phyloP scores from a whole-genome alignment of 225 moss, liverwort and hornwort species.

The Physcomitrellopsis africana region DNA sequence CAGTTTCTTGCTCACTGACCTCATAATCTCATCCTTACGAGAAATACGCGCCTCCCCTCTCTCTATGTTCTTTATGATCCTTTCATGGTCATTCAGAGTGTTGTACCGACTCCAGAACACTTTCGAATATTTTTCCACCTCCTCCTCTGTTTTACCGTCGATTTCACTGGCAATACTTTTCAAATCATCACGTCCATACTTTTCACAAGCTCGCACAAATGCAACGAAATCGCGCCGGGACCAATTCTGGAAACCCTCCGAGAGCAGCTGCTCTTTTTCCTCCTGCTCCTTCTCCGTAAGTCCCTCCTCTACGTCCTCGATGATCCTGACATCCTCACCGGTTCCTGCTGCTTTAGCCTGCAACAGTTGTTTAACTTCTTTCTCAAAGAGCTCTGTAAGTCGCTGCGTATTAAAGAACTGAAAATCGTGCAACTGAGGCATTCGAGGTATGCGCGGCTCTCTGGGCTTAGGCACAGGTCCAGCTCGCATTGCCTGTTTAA shows the following conservation, averaged over 20 bases:
- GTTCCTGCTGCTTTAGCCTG: constrained; percentile 79
- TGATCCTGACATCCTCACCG: constrained; percentile 82
- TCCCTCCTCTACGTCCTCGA: constrained; percentile 90
- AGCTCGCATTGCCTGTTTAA: constrained; percentile 96
- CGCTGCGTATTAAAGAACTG: constrained; percentile 96
- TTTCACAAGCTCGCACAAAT: constrained; percentile 97
- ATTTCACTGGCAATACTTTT: constrained; percentile 89
- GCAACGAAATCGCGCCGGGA: constrained; percentile 92
- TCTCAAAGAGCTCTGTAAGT: constrained; percentile 94
- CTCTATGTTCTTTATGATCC: constrained; percentile 96
- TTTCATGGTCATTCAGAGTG: constrained; percentile 86
- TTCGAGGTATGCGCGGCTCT: constrained; percentile 96
- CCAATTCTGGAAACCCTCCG: constrained; percentile 97
- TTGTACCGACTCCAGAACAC: constrained; percentile 91
- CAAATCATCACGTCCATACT: constrained; percentile 87
- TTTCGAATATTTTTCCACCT: constrained; percentile 83
- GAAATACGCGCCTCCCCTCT: constrained; percentile 92
- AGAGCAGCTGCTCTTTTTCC: constrained; percentile 93
- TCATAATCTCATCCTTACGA: constrained; percentile 98
- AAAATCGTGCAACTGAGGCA: constrained; percentile 98
- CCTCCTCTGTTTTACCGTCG: constrained; percentile 95
- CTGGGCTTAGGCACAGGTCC: constrained; percentile 91
- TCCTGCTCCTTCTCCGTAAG: constrained; percentile 88
- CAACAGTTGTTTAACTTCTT: constrained; percentile 93
- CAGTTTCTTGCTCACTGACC: constrained; percentile 94